Percentiles rank a stretch among this genome's conserved stretches.
Evolutionary conservation across 1,284 basidiomycete species (phyloP).

Genomic region (Pseudozyma thailandica): DNA sequence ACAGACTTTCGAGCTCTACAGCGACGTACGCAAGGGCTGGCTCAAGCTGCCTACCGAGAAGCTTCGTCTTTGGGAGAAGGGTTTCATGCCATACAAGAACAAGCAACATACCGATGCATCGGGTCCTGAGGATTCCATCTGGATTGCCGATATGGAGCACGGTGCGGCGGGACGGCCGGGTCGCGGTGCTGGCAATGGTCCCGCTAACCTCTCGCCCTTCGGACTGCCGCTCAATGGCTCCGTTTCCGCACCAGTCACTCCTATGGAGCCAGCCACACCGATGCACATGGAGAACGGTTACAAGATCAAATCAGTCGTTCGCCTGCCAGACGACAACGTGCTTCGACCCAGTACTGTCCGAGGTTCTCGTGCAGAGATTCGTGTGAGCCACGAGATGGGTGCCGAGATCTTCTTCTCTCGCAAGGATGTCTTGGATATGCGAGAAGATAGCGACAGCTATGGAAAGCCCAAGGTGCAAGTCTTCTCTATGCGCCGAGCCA

Average conservation of each 20-base stretch:
- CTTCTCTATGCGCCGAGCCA: constrained; percentile 62
- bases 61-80: constrained; percentile 64
- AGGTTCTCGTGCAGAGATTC: constrained; percentile 63
- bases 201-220: constrained; percentile 48
- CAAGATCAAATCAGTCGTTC: constrained; percentile 60
- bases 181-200: constrained; percentile 34
- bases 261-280: constrained; percentile 47
- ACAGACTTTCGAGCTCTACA: constrained; percentile 65
- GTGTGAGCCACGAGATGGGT: constrained; percentile 64
- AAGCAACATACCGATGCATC: constrained; percentile 45
- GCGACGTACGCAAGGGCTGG: constrained; percentile 56
- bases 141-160: constrained; percentile 49
- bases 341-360: constrained; percentile 63
- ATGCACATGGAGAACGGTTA: constrained; percentile 55
- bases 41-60: constrained; percentile 61
- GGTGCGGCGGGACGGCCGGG: constrained; percentile 51
- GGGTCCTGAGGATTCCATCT: constrained; percentile 51
- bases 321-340: constrained; percentile 63
- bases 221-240: constrained; percentile 52
- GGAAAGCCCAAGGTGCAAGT: constrained; percentile 66
- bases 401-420: constrained; percentile 66
- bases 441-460: constrained; percentile 55
- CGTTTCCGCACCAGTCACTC: constrained; percentile 40
- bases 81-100: constrained; percentile 63
- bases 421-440: constrained; percentile 55